Base-by-base conservation (phyloP, 768 basidiomycete genomes). In the Xanthoconium stramineum region DNA sequence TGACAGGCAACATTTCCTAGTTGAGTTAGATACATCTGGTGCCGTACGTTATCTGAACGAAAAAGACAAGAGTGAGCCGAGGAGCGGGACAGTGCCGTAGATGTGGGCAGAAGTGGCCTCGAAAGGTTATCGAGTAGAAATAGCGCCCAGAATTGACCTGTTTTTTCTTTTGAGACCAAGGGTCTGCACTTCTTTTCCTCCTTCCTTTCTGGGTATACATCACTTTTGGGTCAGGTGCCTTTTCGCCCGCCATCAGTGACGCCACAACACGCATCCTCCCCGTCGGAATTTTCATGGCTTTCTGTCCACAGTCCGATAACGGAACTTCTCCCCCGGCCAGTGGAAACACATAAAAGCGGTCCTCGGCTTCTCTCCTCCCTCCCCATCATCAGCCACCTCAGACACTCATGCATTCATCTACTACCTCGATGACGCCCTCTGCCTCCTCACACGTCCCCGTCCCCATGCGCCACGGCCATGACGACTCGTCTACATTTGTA, bases 191-290 rank as follows among this genome's bases (percentile, higher is more conserved):
- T 63, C 57, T 43, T 53, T 5, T 10, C 49, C 56, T 29, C 43
- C 50, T 65, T 19, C 69, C 64, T 56, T 52, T 60, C 70, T 20
- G 0, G 56, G 61, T 20, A 43, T 47, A 17, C 51, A 61, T 66
- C 69, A 59, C 45, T 56, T 62, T 61, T 53, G 24, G 55, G 66
- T 69, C 65, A 69, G 62, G 61, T 68, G 66, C 62, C 65, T 68
- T 56, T 68, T 65, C 57, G 51, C 66, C 65, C 66, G 64, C 69
- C 70, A 70, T 72, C 69, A 72, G 53, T 70, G 69, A 65, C 69
- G 69, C 71, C 69, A 70, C 69, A 72, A 72, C 70, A 72, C 66
- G 69, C 66, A 72, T 70, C 70, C 57, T 49, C 64, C 53, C 63
- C 65, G 65, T 69, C 69, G 65, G 68, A 67, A 69, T 60, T 64